Conservation (phyloP, 192 early-diverging fungal species). For the Rhizophlyctis rosea region DNA sequence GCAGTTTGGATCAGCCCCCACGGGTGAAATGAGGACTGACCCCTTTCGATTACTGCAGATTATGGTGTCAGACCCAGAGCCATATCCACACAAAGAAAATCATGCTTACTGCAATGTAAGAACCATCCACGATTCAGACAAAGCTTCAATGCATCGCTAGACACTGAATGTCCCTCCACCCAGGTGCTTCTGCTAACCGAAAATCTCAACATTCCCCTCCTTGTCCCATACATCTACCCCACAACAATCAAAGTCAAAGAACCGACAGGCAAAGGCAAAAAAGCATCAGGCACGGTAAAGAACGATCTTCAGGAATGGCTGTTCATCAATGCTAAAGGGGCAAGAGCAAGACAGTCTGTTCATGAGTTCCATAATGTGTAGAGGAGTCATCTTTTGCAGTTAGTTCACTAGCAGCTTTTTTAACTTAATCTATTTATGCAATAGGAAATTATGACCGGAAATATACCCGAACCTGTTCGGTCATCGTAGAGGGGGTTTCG, state of each 20-base stretch:
- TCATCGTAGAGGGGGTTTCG: too few species aligned
- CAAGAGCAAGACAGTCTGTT: constrained; percentile 45
- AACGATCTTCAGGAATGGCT: constrained; percentile 59
- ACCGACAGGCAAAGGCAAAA: constrained; percentile 21
- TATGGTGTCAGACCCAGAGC: constrained; percentile 51
- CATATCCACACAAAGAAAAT: constrained; percentile 49
- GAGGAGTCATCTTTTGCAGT: too few species aligned
- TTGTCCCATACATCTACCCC: constrained; percentile 53
- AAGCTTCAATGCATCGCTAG: background rate
- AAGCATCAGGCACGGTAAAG: constrained; percentile 32
- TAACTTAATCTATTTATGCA: too few species aligned
- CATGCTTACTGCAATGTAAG: constrained; percentile 55
- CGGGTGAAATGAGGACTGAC: background rate
- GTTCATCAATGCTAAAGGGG: constrained; percentile 48
- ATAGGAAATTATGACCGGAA: too few species aligned
- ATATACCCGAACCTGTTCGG: too few species aligned
- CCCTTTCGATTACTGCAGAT: constrained; percentile 20
- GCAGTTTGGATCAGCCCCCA: too few species aligned
- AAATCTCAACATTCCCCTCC: constrained; percentile 36
- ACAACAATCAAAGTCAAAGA: background rate
- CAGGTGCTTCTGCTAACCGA: constrained; percentile 47
- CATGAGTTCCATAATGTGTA: constrained; percentile 45
- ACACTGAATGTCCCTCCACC: too few species aligned
- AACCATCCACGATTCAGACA: background rate
- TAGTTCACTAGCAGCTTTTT: too few species aligned